Base-by-base conservation (phyloP, 345 rosid genomes). In the Brassica nigra region DNA sequence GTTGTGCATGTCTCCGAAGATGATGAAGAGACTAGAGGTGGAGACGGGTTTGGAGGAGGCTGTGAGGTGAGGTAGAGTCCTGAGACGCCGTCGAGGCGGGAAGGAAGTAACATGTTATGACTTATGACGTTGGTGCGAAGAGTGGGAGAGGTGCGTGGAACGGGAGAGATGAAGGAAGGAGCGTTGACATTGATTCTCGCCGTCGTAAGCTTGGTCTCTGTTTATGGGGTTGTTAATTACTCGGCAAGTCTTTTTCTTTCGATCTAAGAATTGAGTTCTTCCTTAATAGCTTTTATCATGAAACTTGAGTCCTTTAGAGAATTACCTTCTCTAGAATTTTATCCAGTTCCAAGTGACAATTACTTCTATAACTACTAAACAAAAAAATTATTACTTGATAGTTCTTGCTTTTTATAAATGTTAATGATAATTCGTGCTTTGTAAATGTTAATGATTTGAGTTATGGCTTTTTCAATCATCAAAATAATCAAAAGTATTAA, bases 301-400 rank as follows among this genome's bases (percentile, higher is more conserved):
- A 91, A 89, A 78, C 89, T 91, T 3, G 99, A 92, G 61, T 86
- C 89, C 37, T 81, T 81, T 67, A 86, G 86, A 75, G 98, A 95
- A 70, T 82, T 96, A 87, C 86, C 80, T 55, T 84, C 89, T 27
- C 91, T 90, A 31, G 96, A 91, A 59, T 87, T 84, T 47, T 82
- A 84, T 76, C 96, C 92, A 0, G 84, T 78, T 7, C 69, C 85
- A 20, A 82, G 82, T 77, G 92, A 90, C 57, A 92, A 85, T 75
- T 88, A 91, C 80, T 92, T 95, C 86, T 91, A 87, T 30, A 5
- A 6, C 30, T 68, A 31, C 2, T 4, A 44, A 44, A 44, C 12
- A 44, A 44, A 47, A 37, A 47, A 47, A 4, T 14, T 47, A 7
- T 20, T 66, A 23, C 23, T 64, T 37, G 37, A 8, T 63, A 52